Evolutionary conservation across 441 rosid genomes (phyloP).

Genomic region (Daphne laureola): DNA sequence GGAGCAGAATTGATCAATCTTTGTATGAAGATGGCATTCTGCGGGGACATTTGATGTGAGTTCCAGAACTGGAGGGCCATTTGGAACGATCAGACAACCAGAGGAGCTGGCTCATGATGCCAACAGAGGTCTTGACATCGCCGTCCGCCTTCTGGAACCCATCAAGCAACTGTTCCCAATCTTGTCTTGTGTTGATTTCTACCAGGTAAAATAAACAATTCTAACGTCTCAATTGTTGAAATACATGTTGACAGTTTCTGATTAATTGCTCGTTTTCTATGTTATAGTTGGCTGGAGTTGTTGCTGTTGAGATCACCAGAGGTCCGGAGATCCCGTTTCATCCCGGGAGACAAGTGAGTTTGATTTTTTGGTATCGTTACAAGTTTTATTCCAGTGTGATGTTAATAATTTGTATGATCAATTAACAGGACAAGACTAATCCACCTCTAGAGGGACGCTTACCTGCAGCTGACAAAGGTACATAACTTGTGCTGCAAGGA

Average conservation of each 20-base stretch:
- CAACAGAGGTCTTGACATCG: conserved; percentile 53
- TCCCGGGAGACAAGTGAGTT: conserved; percentile 52
- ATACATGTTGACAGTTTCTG: background rate
- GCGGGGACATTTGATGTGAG: conserved; percentile 51
- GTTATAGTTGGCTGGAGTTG: conserved; percentile 51
- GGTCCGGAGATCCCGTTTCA: conserved; percentile 79
- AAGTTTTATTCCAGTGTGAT: too few species aligned
- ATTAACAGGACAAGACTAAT: conserved; percentile 46
- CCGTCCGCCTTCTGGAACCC: conserved; percentile 38
- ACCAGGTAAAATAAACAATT: too few species aligned
- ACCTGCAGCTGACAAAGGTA: conserved; percentile 66
- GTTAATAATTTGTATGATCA: background rate
- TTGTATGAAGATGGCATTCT: conserved; percentile 52
- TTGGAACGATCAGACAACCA: conserved; percentile 45
- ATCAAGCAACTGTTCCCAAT: conserved; percentile 40
- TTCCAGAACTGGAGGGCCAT: conserved; percentile 53
- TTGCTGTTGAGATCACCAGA: conserved; percentile 67
- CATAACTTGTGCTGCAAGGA: background rate
- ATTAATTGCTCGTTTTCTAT: background rate
- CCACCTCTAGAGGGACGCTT: conserved; percentile 72
- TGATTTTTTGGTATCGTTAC: background rate
- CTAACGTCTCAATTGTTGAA: too few species aligned
- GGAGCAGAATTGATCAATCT: too few species aligned
- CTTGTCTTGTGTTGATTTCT: conserved; percentile 43
- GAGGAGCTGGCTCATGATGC: conserved; percentile 44